Evolutionary conservation across 352 stramenopile species (phyloP), one percentile per base, ranked within the genome.

Genomic region (Blastocystis sp.): DNA sequence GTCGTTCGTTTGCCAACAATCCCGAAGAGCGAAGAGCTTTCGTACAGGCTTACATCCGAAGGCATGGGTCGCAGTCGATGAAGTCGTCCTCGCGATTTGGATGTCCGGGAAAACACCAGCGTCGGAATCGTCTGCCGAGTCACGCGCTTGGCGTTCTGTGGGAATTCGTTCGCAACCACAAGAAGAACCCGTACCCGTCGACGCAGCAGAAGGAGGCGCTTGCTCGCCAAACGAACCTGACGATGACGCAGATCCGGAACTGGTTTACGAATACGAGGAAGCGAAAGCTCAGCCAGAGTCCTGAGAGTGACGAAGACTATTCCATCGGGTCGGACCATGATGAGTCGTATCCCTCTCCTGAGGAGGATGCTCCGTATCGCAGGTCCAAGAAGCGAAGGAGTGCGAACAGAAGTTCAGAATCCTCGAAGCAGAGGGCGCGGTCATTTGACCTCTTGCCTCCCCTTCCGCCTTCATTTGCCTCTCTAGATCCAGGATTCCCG

Each of bases 241-340:
- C 74, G 1, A 29, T 85, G 16, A 85, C 74, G 1, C 74, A 85
- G 60, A 85, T 85, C 66, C 74, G 74, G 2, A 85, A 85, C 35
- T 85, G 74, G 74, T 85, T 85, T 55, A 85, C 74, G 3, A 85
- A 85, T 41, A 85, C 74, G n/a, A 29, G 74, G 37, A 85, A 85
- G 61, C 41, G 74, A 39, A 85, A 85, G 55, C 37, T 85, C 9
- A 60, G 31, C 3, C 74, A 85, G 51, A 69, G 51, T n/a, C 41
- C 51, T 21, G 74, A 85, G n/a, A 85, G 74, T 26, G 74, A 85
- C n/a, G 74, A 85, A 51, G 74, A 85, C 16, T 85, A 85, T 45
- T 63, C 35, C 1, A 50, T 63, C 0, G 74, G 66, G 41, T 85
- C 74, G 0, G 74, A 85, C n/a, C 29, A 55, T 26, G 50, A 16